A percentile compares a stretch with the other conserved stretches of the same genome.
Conservation (phyloP, 805 yeast species). For the Saccharomycopsis olivae region DNA sequence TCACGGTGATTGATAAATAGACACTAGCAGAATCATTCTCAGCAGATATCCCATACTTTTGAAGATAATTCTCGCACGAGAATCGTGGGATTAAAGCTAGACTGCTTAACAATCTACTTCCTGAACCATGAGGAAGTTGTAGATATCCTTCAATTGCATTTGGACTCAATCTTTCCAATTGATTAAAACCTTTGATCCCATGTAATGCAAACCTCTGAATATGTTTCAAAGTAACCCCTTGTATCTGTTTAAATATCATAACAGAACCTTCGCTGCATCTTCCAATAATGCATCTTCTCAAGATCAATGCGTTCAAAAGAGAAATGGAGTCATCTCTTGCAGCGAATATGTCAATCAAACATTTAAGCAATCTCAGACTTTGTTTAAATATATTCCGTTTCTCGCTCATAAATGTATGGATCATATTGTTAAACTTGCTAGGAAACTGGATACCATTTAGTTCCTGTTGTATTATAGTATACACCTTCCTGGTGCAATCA, state of each 20-base stretch:
- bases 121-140: conserved; percentile 32
- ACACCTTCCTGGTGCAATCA: conserved; percentile 28
- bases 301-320: conserved; percentile 27
- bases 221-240: conserved; percentile 34
- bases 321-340: conserved; percentile 34
- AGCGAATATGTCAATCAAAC: conserved; percentile 34
- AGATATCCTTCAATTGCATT: conserved; percentile 32
- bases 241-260: conserved; percentile 36
- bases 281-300: conserved; percentile 32
- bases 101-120: conserved; percentile 28
- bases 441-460: conserved; percentile 42
- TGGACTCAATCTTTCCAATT: conserved; percentile 24
- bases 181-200: conserved; percentile 26
- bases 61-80: conserved; percentile 19
- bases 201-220: conserved; percentile 30
- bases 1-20: conserved; percentile 18
- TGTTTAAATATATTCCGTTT: conserved; percentile 33
- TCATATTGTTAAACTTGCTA: no score
- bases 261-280: conserved; percentile 42
- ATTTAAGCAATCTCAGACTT: conserved; percentile 31
- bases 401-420: conserved; percentile 34
- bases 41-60: conserved; percentile 12
- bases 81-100: conserved; percentile 30
- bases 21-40: neutral
- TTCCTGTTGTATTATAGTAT: conserved; percentile 37